phyloP scores from a whole-genome alignment of 2,329 filamentous ascomycete genomes.

The Penicillium thymicola region DNA sequence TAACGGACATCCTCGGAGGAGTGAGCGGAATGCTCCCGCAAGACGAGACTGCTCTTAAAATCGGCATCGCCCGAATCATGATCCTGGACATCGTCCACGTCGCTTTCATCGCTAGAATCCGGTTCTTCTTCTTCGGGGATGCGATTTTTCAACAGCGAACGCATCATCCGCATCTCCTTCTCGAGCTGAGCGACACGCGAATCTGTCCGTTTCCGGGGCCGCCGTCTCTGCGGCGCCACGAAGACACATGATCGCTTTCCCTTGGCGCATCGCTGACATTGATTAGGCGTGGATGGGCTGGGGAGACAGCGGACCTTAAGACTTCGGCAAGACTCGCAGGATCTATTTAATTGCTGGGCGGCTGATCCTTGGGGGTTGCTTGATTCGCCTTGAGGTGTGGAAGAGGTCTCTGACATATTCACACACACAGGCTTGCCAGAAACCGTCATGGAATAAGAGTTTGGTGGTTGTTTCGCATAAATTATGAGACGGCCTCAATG shows the following conservation, averaged over 20 bases:
- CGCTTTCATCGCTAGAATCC: conserved; percentile 27
- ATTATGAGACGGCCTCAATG: background rate
- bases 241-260: conserved; percentile 35
- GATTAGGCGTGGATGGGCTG: conserved; percentile 29
- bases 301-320: conserved; percentile 39
- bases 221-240: conserved; percentile 36
- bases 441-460: background rate
- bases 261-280: conserved; percentile 38
- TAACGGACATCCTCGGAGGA: conserved; percentile 20
- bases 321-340: conserved; percentile 37
- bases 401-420: conserved; percentile 29
- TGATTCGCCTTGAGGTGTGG: conserved; percentile 18
- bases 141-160: conserved; percentile 34
- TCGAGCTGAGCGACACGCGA: conserved; percentile 38
- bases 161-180: conserved; percentile 39
- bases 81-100: conserved; percentile 10
- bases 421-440: background rate
- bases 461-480: background rate
- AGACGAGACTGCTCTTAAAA: conserved; percentile 12
- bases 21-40: conserved; percentile 22
- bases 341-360: conserved; percentile 34
- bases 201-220: conserved; percentile 38
- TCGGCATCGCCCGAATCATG: conserved; percentile 19
- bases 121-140: conserved; percentile 28
- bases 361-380: conserved; percentile 20